Evolutionary conservation across 2,329 filamentous ascomycete genomes (phyloP).

Genomic region (Cladosporium cucumerinum): DNA sequence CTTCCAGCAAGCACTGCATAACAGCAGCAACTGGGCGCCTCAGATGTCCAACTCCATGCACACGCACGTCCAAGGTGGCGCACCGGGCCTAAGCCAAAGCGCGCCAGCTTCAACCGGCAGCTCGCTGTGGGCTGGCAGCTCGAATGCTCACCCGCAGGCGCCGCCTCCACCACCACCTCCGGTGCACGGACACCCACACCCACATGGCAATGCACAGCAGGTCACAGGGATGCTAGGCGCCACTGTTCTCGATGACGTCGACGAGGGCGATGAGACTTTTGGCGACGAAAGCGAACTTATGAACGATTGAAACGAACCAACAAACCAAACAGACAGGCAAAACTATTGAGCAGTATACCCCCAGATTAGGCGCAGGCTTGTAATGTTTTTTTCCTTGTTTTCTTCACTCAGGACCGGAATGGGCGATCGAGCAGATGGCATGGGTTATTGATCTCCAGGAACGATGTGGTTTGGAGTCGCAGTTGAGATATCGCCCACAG

Average conservation of each 20-base stretch:
- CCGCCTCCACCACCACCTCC: conserved; percentile 3
- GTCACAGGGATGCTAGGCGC: conserved; percentile 39
- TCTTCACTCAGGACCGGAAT: background rate
- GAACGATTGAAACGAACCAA: conserved; percentile 22
- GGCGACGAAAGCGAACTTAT: conserved; percentile 46
- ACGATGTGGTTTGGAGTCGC: no score
- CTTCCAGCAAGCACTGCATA: conserved; percentile 18
- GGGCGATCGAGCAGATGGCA: background rate
- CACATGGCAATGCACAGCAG: conserved; percentile 29
- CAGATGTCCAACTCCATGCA: conserved; percentile 5
- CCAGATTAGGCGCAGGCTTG: background rate
- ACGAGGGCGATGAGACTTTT: conserved; percentile 43
- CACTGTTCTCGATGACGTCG: conserved; percentile 38
- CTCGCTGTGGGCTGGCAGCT: conserved; percentile 20
- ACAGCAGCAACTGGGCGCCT: conserved; percentile 10
- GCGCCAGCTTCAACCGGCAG: conserved; percentile 30
- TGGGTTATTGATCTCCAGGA: background rate
- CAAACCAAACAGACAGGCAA: background rate
- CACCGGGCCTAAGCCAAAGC: conserved; percentile 27
- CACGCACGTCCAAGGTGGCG: background rate
- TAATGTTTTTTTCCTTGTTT: background rate
- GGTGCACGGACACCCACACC: background rate
- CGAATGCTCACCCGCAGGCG: background rate
- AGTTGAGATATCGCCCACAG: no score
- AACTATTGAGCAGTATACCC: conserved; percentile 4